These are phyloP conservation scores for Populus hybrid DNA, from an alignment of 441 rosid genomes.

Conservation along the genomic window DNA sequence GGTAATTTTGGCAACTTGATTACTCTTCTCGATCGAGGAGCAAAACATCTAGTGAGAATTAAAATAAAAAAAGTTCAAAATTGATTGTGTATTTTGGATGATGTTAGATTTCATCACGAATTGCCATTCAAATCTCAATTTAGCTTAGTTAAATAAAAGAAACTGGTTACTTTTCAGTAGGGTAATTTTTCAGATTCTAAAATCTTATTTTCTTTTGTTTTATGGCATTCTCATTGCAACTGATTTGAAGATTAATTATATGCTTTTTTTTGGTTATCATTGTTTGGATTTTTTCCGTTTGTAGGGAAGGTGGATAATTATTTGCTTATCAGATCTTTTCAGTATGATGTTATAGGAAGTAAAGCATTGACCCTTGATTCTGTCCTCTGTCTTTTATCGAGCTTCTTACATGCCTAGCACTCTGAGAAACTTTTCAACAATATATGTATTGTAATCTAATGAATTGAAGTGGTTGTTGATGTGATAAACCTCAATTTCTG, in stretches of 20 bases:
- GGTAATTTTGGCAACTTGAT: constrained; percentile 32
- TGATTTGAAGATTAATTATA: neutral
- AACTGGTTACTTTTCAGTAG: neutral
- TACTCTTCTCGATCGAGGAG: neutral
- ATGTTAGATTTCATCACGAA: neutral
- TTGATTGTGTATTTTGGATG: neutral
- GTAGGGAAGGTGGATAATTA: neutral
- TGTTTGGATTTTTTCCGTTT: neutral
- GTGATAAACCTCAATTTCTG: neutral
- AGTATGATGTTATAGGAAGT: neutral
- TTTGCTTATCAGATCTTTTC: neutral
- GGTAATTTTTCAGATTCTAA: neutral
- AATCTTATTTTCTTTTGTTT: neutral
- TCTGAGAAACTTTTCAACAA: neutral
- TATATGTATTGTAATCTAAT: neutral
- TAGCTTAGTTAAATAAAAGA: neutral
- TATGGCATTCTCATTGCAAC: neutral
- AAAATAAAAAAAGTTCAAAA: neutral
- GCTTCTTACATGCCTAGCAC: neutral
- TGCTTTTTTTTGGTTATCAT: neutral
- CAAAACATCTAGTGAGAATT: neutral
- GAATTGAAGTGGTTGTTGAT: neutral
- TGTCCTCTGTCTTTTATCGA: neutral
- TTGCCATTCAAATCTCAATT: neutral
- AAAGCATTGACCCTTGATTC: neutral